Base-by-base conservation (phyloP, 139 green algal genomes). In the Coccomyxa sp. region DNA sequence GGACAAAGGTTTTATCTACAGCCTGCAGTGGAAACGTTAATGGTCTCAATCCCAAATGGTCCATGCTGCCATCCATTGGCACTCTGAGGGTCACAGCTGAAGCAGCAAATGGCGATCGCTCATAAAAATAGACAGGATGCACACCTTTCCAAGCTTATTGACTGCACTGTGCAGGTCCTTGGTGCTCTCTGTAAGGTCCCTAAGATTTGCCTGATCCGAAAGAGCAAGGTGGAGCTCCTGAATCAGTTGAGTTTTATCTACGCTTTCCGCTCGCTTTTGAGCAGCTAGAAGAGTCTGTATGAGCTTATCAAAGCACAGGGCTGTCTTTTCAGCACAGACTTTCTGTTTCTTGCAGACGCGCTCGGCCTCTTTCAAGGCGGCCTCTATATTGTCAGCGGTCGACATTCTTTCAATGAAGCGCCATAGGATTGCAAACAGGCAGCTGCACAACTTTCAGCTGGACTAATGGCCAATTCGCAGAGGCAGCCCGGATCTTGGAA, bases 101-200 rank as follows among this genome's bases (percentile, higher is more conserved):
- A 51, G 38, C 38, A 51, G 38, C 38, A 51, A 3, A 51, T 51
- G 38, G 38, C 38, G 38, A 51, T 51, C 38, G 38, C 38, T 11
- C 3, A 51, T 51, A 7, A 51, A 11, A 51, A 51, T 51, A 51
- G 38, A 51, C 38, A 59, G 13, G 45, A 1, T 58, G 27, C 88
- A 1, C 77, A 92, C 92, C 91, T 97, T 98, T 79, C 92, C 91
- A 7, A 97, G 89, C 84, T 92, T 95, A 67, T 82, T 84, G 32
- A 98, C 87, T 1, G 88, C 82, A 21, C 83, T 84, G 78, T 98
- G 92, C 31, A 98, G 84, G 15, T 97, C 94, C 83, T 96, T 98
- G 9, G 92, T 96, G 0, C 81, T 78, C 3, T 83, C 85, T 30
- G 90, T 88, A 16, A 95, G 66, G 57, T 89, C 79, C 66, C 82